Conservation (phyloP, 768 basidiomycete genomes). For the Boletellus emodensis region DNA sequence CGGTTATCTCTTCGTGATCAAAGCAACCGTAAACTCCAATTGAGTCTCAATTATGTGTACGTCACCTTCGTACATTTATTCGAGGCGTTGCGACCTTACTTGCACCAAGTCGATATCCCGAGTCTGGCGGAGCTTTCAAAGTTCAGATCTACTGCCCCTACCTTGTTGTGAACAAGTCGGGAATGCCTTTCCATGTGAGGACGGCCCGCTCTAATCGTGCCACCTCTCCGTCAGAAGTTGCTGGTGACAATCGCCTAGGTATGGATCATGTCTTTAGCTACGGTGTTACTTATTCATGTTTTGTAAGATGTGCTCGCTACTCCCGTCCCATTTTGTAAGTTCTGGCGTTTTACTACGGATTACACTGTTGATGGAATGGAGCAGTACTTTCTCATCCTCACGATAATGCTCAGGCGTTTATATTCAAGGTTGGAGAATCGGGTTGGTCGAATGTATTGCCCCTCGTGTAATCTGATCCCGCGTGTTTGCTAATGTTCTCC, state of each 20-base stretch:
- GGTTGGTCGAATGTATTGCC: constrained; percentile 77
- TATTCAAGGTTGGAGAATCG: constrained; percentile 77
- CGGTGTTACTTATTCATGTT: constrained; percentile 13
- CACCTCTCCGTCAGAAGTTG: constrained; percentile 68
- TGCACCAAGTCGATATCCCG: constrained; percentile 59
- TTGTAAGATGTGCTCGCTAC: constrained; percentile 43
- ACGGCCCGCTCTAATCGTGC: constrained; percentile 60
- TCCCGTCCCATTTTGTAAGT: constrained; percentile 79
- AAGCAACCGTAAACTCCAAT: constrained; percentile 68
- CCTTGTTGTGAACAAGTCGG: constrained; percentile 89
- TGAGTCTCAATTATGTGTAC: constrained; percentile 88
- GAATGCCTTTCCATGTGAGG: constrained; percentile 71
- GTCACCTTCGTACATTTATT: constrained; percentile 26
- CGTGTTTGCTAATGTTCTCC: constrained; percentile 4
- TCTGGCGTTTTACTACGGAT: not conserved
- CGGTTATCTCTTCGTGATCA: constrained; percentile 69
- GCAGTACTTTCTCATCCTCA: constrained; percentile 84
- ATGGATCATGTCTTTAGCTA: constrained; percentile 6
- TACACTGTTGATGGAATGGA: constrained; percentile 1
- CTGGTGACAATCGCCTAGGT: constrained; percentile 76
- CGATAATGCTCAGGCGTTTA: constrained; percentile 77
- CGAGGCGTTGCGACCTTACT: constrained; percentile 5
- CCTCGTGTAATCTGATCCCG: not conserved
- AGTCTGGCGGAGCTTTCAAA: constrained; percentile 94
- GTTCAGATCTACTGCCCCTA: constrained; percentile 93